A percentile compares a stretch with the other conserved stretches of the same genome.
These are phyloP conservation scores for Naganishia onofrii DNA, from an alignment of 768 basidiomycete genomes.

Conservation along the genomic window DNA sequence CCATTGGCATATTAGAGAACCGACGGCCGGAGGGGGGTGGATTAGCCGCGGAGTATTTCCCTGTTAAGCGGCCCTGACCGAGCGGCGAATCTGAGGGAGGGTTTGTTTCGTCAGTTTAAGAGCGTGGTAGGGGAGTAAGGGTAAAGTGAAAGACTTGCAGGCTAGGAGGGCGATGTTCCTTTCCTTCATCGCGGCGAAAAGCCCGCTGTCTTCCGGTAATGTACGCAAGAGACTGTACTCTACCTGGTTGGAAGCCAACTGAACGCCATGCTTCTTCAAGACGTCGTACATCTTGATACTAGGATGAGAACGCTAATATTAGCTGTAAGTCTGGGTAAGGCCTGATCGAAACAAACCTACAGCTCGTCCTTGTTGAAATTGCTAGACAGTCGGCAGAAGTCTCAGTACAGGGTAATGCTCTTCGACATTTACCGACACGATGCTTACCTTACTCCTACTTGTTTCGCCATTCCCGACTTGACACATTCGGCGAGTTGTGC, in stretches of 20 bases:
- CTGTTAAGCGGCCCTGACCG: conserved; percentile 50
- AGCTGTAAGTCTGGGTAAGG: background rate
- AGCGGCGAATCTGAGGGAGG: conserved; percentile 47
- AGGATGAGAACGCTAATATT: background rate
- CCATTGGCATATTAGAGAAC: conserved; percentile 45
- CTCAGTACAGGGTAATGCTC: background rate
- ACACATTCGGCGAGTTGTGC: conserved; percentile 43
- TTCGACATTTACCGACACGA: background rate
- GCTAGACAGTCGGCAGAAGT: conserved; percentile 19
- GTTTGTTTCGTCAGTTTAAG: background rate
- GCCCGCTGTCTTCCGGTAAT: conserved; percentile 44
- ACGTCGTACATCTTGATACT: conserved; percentile 44
- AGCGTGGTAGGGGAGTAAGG: background rate
- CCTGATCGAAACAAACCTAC: conserved; percentile 33
- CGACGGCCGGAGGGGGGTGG: conserved; percentile 43
- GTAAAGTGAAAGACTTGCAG: conserved; percentile 37
- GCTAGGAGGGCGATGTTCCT: conserved; percentile 45
- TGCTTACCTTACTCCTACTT: conserved; percentile 40
- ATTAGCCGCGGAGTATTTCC: conserved; percentile 48
- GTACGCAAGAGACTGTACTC: conserved; percentile 49
- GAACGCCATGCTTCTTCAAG: conserved; percentile 41
- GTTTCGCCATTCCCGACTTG: conserved; percentile 46
- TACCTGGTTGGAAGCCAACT: conserved; percentile 51
- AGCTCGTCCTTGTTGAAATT: conserved; percentile 48
- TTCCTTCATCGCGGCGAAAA: conserved; percentile 49